Evolutionary conservation across 106 monocot genomes (phyloP).

Genomic region (Iris macrosiphon): DNA sequence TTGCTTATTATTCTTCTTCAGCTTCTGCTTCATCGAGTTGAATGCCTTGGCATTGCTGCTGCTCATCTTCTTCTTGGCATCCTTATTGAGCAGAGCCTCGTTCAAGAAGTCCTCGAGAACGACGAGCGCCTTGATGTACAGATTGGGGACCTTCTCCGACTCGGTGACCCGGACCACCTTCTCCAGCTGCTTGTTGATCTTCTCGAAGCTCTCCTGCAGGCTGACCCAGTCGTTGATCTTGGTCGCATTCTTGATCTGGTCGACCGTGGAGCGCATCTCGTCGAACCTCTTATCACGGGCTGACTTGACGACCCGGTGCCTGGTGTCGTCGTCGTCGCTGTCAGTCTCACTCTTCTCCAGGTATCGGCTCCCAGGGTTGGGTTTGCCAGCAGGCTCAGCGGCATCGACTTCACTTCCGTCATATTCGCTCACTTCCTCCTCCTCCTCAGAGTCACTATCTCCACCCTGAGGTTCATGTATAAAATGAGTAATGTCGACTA

Average conservation of each 20-base stretch:
- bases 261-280: slow-evolving; percentile 71
- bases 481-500: not conserved
- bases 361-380: slow-evolving; percentile 19
- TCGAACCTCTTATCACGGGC: slow-evolving; percentile 73
- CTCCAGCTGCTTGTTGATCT: slow-evolving; percentile 90
- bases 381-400: not conserved
- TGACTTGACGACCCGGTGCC: slow-evolving; percentile 51
- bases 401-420: slow-evolving; percentile 16
- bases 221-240: slow-evolving; percentile 98
- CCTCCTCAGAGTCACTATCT: slow-evolving; percentile 38
- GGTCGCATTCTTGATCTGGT: slow-evolving; percentile 79
- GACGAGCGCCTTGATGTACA: slow-evolving; percentile 81
- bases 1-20: slow-evolving; percentile 95
- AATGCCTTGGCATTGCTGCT: slow-evolving; percentile 87
- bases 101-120: slow-evolving; percentile 79
- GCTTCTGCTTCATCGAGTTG: slow-evolving; percentile 90
- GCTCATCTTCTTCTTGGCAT: slow-evolving; percentile 96
- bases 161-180: slow-evolving; percentile 73
- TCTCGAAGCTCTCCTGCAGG: slow-evolving; percentile 79
- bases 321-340: slow-evolving; percentile 60
- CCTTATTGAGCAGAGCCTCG: slow-evolving; percentile 71
- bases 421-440: slow-evolving; percentile 21
- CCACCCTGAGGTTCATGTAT: slow-evolving; percentile 22
- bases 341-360: slow-evolving; percentile 28
- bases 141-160: slow-evolving; percentile 31